A percentile compares a stretch with the other conserved stretches of the same genome.
Conservation (phyloP, 2,329 filamentous ascomycete genomes). For the Penicillium digitatum region DNA sequence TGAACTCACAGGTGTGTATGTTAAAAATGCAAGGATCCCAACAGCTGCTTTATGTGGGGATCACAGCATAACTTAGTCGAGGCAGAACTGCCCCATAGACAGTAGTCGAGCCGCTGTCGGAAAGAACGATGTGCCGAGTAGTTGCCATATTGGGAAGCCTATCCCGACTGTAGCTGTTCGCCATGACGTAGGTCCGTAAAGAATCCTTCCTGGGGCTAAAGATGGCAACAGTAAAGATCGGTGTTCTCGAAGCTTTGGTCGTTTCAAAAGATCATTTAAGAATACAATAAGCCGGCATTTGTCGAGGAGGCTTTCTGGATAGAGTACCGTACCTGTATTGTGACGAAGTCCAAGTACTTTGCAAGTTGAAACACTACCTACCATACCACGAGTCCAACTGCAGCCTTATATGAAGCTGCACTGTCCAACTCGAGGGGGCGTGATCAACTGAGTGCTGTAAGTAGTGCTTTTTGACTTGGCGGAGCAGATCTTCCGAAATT, state of each 20-base stretch:
- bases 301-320: not conserved
- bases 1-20: not conserved
- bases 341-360: not conserved
- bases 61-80: not conserved
- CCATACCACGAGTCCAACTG: not conserved
- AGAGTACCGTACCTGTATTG: not conserved
- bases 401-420: not conserved
- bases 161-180: slow-evolving; percentile 1
- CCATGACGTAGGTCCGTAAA: slow-evolving; percentile 1
- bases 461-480: not conserved
- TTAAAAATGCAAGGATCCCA: not conserved
- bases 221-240: not conserved
- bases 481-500: not conserved
- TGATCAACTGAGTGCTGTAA: too few species aligned
- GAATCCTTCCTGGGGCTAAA: not conserved
- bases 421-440: not conserved
- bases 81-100: not conserved
- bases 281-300: not conserved
- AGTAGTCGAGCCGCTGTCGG: slow-evolving; percentile 2
- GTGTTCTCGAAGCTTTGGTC: not conserved
- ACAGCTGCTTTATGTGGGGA: slow-evolving; percentile 1
- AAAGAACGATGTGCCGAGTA: not conserved
- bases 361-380: not conserved
- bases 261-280: not conserved
- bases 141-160: slow-evolving; percentile 1